Evolutionary conservation across 2,329 filamentous ascomycete genomes (phyloP), one percentile per base, ranked within the genome.

Genomic region (Biscogniauxia sp.): DNA sequence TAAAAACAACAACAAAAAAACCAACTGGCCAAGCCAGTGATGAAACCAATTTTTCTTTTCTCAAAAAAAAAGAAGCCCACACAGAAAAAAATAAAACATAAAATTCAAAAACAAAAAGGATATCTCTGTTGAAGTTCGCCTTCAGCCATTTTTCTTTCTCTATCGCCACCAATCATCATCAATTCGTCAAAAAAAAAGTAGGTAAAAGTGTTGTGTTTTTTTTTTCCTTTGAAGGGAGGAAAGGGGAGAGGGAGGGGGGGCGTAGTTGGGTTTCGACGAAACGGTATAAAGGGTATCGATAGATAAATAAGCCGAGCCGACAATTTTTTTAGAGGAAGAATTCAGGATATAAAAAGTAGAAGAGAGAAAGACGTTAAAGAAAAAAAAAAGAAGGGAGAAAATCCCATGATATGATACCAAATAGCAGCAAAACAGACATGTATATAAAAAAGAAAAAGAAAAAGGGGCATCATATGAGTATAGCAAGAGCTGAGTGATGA

Each of bases 301-400:
- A 52, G 20, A 52, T 26, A 19, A 51, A 8, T 20, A 52, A 52
- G 51, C 19, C 51, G 37, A 45, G 15, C 13, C 37, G 37, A 45
- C 37, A 13, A 2, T 45, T 5, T 45, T 45, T 15, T 45, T 45
- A n/a, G 37, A 11, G 15, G 28, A 7, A 7, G 28, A 13, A 5
- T 32, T 57, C 51, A 55, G 55, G 50, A 54, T 53, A 61, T 57
- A 57, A 60, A 60, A 66, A 55, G 61, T 68, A 57, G 65, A 66
- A 66, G 67, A 59, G 53, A 56, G 63, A 62, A 58, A 50, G 26
- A 61, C 23, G 5, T 62, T 68, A 57, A 66, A 66, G 65, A 67
- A 59, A 53, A 56, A 62, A 62, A 58, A 50, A 37, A 61, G 49
- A 15, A 56, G 26, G 49, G n/a, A 26, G 26, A 7, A 32, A 32